Evolutionary conservation across 768 basidiomycete genomes (phyloP).

Genomic region (Rubroboletus pulcherrimus): DNA sequence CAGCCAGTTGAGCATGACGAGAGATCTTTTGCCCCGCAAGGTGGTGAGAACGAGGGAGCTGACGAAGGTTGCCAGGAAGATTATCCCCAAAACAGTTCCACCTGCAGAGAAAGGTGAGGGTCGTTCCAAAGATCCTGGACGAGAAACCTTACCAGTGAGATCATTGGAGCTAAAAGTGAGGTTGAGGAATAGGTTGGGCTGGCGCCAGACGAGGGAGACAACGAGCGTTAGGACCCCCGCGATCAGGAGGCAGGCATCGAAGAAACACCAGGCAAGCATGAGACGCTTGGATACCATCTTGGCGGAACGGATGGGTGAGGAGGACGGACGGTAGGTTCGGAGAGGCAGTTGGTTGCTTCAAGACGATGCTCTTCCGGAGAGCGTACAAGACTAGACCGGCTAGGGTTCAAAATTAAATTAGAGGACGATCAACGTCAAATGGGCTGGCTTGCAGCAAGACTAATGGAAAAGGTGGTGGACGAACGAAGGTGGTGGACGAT

Average conservation of each 20-base stretch:
- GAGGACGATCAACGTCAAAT: constrained; percentile 70
- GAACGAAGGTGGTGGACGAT: not conserved
- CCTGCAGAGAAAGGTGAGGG: constrained; percentile 38
- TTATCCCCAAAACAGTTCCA: constrained; percentile 65
- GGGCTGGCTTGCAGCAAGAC: constrained; percentile 41
- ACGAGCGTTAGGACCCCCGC: constrained; percentile 63
- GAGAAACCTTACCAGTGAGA: constrained; percentile 50
- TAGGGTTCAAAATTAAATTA: constrained; percentile 35
- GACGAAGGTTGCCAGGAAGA: constrained; percentile 62
- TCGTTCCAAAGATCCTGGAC: not conserved
- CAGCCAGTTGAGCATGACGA: constrained; percentile 73
- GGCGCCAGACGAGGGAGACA: constrained; percentile 69
- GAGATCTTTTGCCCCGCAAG: constrained; percentile 63
- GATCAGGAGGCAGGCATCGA: constrained; percentile 67
- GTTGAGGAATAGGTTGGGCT: constrained; percentile 67
- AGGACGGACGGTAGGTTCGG: constrained; percentile 4
- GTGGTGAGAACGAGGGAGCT: constrained; percentile 70
- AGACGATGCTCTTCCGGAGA: constrained; percentile 50
- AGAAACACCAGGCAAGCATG: constrained; percentile 66
- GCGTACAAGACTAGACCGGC: constrained; percentile 40
- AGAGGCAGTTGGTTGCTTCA: constrained; percentile 8
- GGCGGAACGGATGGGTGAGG: not conserved
- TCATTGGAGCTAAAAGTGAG: constrained; percentile 58
- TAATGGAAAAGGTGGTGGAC: not conserved
- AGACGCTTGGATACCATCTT: constrained; percentile 71